A percentile compares a stretch with the other conserved stretches of the same genome.
These are phyloP conservation scores for Diaporthe humulicola DNA, from an alignment of 2,329 filamentous ascomycete genomes.

Conservation along the genomic window DNA sequence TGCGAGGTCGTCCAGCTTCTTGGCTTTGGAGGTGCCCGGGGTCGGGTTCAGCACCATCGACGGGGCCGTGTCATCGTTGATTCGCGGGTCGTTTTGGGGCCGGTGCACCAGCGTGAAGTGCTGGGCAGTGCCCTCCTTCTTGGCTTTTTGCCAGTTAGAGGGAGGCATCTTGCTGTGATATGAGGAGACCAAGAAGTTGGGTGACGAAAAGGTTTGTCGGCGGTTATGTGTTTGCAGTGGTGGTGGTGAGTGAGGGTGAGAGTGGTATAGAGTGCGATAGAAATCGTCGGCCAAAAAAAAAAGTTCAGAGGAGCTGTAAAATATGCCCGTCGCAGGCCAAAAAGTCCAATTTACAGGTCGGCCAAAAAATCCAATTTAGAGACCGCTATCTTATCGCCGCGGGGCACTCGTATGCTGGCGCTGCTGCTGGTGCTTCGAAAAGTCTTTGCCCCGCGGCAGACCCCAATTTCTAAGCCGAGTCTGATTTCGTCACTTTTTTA, in stretches of 20 bases:
- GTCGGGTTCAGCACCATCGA: constrained; percentile 89
- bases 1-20: constrained; percentile 80
- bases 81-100: constrained; percentile 96
- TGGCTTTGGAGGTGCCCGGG: constrained; percentile 65
- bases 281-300: background rate
- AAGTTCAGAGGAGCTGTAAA: background rate
- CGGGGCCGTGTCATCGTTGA: constrained; percentile 90
- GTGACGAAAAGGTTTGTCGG: background rate
- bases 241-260: background rate
- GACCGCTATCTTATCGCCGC: constrained; percentile 35
- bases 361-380: constrained; percentile 28
- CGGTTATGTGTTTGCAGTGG: background rate
- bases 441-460: constrained; percentile 44
- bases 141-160: constrained; percentile 59
- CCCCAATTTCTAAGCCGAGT: constrained; percentile 41
- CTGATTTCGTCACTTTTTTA: constrained; percentile 20
- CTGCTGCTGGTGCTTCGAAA: constrained; percentile 18
- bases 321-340: constrained; percentile 5
- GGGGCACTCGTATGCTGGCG: constrained; percentile 2
- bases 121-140: constrained; percentile 81
- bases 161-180: constrained; percentile 41
- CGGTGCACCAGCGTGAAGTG: constrained; percentile 96
- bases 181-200: background rate
- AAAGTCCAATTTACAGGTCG: constrained; percentile 18
- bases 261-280: background rate